Evolutionary conservation across 2,329 filamentous ascomycete genomes (phyloP).

Genomic region (Fusarium sp.): DNA sequence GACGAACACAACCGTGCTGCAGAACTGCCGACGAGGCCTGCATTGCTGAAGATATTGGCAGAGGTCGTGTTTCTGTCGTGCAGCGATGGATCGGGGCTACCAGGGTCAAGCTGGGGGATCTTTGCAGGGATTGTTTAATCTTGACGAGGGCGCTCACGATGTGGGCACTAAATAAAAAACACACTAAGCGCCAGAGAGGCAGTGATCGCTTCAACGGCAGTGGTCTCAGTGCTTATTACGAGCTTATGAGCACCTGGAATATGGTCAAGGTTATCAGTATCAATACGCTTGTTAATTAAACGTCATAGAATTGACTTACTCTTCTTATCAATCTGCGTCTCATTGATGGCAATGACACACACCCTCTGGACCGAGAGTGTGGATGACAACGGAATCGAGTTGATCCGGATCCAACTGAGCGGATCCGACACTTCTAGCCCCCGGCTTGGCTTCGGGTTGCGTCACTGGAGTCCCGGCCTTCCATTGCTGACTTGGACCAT

Average conservation of each 20-base stretch:
- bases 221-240: not conserved
- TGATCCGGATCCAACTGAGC: constrained; percentile 35
- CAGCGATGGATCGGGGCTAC: constrained; percentile 31
- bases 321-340: not conserved
- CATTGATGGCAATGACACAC: not conserved
- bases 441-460: constrained; percentile 33
- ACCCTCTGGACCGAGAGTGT: not conserved
- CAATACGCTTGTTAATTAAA: not conserved
- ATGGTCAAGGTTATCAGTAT: not conserved
- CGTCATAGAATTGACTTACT: not conserved
- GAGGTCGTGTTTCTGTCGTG: constrained; percentile 23
- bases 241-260: too few relatives aligned
- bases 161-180: not conserved
- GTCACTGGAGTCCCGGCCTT: constrained; percentile 35
- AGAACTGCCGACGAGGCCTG: not conserved
- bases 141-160: not conserved
- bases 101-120: constrained; percentile 39
- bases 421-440: constrained; percentile 9
- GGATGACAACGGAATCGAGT: constrained; percentile 27
- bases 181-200: not conserved
- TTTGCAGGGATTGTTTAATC: constrained; percentile 26
- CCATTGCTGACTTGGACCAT: constrained; percentile 6
- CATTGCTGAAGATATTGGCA: not conserved
- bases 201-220: not conserved
- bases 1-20: not conserved